Conservation (phyloP, 768 basidiomycete genomes). For the Crepidotus variabilis region DNA sequence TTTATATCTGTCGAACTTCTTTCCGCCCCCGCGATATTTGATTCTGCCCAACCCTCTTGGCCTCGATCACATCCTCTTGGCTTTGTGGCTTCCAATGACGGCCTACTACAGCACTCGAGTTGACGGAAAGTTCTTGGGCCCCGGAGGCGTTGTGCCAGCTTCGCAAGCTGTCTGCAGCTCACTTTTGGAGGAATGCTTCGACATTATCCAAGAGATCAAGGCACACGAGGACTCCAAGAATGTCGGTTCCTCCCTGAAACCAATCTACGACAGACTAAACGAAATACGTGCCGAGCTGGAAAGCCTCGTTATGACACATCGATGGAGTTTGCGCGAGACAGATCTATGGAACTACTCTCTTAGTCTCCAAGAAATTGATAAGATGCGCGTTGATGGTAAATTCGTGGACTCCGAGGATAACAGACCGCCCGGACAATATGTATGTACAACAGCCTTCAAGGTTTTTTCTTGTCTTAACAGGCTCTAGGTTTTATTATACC, state of each 20-base stretch:
- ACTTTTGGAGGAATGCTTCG: slow-evolving; percentile 94
- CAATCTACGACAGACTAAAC: slow-evolving; percentile 88
- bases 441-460: slow-evolving; percentile 33
- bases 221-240: slow-evolving; percentile 89
- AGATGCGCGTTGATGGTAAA: slow-evolving; percentile 95
- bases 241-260: slow-evolving; percentile 80
- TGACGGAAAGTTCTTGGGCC: slow-evolving; percentile 93
- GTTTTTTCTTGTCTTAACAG: neutral
- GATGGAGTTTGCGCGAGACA: slow-evolving; percentile 95
- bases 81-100: slow-evolving; percentile 1
- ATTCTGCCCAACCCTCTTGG: slow-evolving; percentile 8
- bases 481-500: slow-evolving; percentile 84
- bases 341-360: slow-evolving; percentile 92
- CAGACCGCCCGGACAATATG: slow-evolving; percentile 92
- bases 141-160: slow-evolving; percentile 83
- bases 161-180: slow-evolving; percentile 92
- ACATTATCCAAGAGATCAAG: slow-evolving; percentile 92
- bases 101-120: slow-evolving; percentile 72
- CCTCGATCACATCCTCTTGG: slow-evolving; percentile 10
- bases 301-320: slow-evolving; percentile 87
- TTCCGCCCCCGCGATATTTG: slow-evolving; percentile 10
- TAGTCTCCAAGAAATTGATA: slow-evolving; percentile 93
- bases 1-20: slow-evolving; percentile 9
- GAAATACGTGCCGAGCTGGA: slow-evolving; percentile 88
- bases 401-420: slow-evolving; percentile 94